Evolutionary conservation across 805 yeast species (phyloP).

Genomic region (Soucietia sequanensis): DNA sequence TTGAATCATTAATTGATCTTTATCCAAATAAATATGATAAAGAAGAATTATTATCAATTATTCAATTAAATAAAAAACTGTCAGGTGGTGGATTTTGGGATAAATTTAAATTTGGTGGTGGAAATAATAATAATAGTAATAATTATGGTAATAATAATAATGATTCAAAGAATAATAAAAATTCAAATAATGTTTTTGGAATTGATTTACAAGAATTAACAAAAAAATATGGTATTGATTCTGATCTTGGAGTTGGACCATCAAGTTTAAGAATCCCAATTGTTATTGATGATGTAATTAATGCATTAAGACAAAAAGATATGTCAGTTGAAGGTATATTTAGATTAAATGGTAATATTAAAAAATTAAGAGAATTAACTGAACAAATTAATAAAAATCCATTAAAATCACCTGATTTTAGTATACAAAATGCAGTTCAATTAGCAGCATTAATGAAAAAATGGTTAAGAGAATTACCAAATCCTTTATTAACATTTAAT

Average conservation of each 20-base stretch:
- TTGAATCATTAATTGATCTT: slow-evolving; percentile 46
- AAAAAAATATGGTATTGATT: slow-evolving; percentile 73
- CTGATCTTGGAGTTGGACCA: slow-evolving; percentile 84
- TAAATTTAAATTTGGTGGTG: slow-evolving; percentile 42
- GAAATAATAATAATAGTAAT: slow-evolving; percentile 19
- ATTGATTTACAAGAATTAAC: slow-evolving; percentile 69
- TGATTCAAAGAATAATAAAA: slow-evolving; percentile 19
- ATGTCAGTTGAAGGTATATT: slow-evolving; percentile 95
- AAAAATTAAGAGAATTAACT: slow-evolving; percentile 69
- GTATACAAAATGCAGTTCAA: slow-evolving; percentile 82
- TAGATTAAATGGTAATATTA: slow-evolving; percentile 93
- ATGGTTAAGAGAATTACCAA: slow-evolving; percentile 89
- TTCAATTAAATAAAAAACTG: slow-evolving; percentile 39
- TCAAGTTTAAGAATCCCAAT: slow-evolving; percentile 77
- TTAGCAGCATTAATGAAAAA: slow-evolving; percentile 90
- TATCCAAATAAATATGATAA: slow-evolving; percentile 20
- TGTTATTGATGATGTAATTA: slow-evolving; percentile 80
- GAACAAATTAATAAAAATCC: slow-evolving; percentile 75
- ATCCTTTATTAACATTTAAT: slow-evolving; percentile 76
- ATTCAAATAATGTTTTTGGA: slow-evolving; percentile 62
- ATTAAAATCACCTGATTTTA: slow-evolving; percentile 64
- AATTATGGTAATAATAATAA: slow-evolving; percentile 31
- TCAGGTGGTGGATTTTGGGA: slow-evolving; percentile 52
- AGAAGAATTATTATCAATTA: slow-evolving; percentile 38
- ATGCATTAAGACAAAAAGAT: slow-evolving; percentile 84